These are phyloP conservation scores for Dipodascus albidus DNA, from an alignment of 805 yeast genomes.

Conservation along the genomic window DNA sequence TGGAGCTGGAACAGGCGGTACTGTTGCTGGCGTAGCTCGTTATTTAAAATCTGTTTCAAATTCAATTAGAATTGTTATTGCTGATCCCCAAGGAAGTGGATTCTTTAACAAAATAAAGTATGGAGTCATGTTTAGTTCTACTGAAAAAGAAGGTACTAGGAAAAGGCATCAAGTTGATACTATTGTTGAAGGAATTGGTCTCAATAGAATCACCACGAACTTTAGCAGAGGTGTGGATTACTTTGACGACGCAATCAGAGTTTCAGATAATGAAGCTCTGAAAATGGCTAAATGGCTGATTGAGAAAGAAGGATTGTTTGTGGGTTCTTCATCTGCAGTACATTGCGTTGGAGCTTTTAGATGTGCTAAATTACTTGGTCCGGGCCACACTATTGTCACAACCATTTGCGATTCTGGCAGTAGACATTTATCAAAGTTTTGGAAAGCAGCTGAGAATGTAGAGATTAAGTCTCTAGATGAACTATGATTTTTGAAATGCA, in stretches of 20 bases:
- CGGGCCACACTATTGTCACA: conserved; percentile 65
- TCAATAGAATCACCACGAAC: conserved; percentile 77
- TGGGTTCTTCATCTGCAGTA: conserved; percentile 90
- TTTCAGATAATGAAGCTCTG: conserved; percentile 68
- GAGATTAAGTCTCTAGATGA: neutral
- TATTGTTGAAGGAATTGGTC: conserved; percentile 84
- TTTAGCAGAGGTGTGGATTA: conserved; percentile 56
- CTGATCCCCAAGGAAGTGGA: conserved; percentile 97
- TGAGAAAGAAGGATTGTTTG: conserved; percentile 76
- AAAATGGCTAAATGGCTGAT: conserved; percentile 80
- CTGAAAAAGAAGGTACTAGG: conserved; percentile 86
- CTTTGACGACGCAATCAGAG: conserved; percentile 72
- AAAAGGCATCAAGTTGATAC: conserved; percentile 96
- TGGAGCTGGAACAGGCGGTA: conserved; percentile 97
- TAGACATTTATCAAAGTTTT: conserved; percentile 83
- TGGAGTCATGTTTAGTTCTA: conserved; percentile 89
- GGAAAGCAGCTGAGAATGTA: conserved; percentile 38
- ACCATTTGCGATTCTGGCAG: conserved; percentile 89
- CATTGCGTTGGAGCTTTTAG: conserved; percentile 83
- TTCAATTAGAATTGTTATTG: conserved; percentile 45
- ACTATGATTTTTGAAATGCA: too few relatives aligned
- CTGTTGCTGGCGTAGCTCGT: conserved; percentile 82
- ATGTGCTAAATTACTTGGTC: conserved; percentile 37
- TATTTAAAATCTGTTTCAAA: conserved; percentile 47
- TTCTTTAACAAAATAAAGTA: conserved; percentile 70